Percentiles rank a stretch among this genome's conserved stretches.
These are phyloP conservation scores for Fusarium sp. DNA, from an alignment of 2,329 filamentous ascomycete genomes.

Conservation along the genomic window DNA sequence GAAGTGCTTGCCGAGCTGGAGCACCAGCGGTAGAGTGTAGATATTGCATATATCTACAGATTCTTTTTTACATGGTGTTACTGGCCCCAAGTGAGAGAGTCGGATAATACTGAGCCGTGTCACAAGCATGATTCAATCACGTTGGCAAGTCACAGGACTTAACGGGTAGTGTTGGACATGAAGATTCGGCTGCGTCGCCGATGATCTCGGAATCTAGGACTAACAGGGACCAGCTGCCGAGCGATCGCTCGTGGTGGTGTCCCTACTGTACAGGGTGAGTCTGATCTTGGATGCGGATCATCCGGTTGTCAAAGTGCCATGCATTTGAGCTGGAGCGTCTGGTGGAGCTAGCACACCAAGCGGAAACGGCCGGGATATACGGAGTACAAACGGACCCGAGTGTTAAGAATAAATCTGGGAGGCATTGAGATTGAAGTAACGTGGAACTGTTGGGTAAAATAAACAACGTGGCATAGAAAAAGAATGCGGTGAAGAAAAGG, in stretches of 20 bases:
- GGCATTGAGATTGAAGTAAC: slow-evolving; percentile 11
- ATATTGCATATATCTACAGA: background rate
- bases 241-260: background rate
- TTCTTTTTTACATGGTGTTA: background rate
- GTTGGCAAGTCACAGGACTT: slow-evolving; percentile 10
- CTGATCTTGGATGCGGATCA: slow-evolving; percentile 17
- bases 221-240: background rate
- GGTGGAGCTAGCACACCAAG: background rate
- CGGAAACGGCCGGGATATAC: slow-evolving; percentile 27
- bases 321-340: background rate
- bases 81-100: background rate
- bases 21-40: background rate
- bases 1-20: slow-evolving; percentile 12
- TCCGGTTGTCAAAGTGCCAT: slow-evolving; percentile 6
- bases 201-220: slow-evolving; percentile 2
- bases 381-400: slow-evolving; percentile 4
- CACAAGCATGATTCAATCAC: slow-evolving; percentile 20
- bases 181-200: background rate
- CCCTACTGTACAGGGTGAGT: background rate
- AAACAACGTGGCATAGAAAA: slow-evolving; percentile 21
- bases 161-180: slow-evolving; percentile 5
- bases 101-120: slow-evolving; percentile 1
- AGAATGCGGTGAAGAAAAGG: slow-evolving; percentile 41
- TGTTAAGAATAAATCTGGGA: slow-evolving; percentile 4
- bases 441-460: slow-evolving; percentile 34